Conservation (phyloP, 208 protist genomes). For the Naegleria gruberi region DNA sequence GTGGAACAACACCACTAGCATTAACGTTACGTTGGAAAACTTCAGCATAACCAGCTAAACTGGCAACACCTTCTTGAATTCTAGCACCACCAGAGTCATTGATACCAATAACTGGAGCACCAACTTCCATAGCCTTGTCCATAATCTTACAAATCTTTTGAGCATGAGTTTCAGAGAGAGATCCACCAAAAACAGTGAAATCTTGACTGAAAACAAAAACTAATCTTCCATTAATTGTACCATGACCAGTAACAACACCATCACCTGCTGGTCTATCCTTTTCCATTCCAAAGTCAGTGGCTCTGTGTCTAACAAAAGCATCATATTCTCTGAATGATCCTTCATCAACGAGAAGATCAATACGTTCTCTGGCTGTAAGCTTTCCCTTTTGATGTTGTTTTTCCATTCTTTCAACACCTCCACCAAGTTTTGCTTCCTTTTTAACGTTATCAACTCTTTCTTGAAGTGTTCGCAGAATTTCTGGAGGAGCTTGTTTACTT, state of each 20-base stretch:
- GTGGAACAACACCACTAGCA: slow-evolving; percentile 84
- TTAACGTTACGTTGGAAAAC: slow-evolving; percentile 86
- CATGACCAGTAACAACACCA: slow-evolving; percentile 80
- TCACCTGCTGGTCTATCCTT: slow-evolving; percentile 72
- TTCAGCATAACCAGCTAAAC: slow-evolving; percentile 87
- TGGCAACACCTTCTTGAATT: slow-evolving; percentile 87
- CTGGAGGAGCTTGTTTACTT: background rate
- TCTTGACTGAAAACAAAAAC: slow-evolving; percentile 91
- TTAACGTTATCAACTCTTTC: background rate
- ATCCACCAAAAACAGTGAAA: slow-evolving; percentile 87
- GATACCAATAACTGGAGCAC: slow-evolving; percentile 87
- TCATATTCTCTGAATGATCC: slow-evolving; percentile 72
- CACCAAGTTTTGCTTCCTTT: slow-evolving; percentile 18
- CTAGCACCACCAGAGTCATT: slow-evolving; percentile 91
- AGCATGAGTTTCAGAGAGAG: slow-evolving; percentile 78
- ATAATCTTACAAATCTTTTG: slow-evolving; percentile 92
- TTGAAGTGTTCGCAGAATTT: background rate
- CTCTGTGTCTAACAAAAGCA: slow-evolving; percentile 76
- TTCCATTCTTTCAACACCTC: slow-evolving; percentile 32
- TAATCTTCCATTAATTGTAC: slow-evolving; percentile 77
- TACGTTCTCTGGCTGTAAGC: slow-evolving; percentile 82
- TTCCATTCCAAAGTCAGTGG: slow-evolving; percentile 82
- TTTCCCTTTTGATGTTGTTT: slow-evolving; percentile 75
- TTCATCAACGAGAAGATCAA: slow-evolving; percentile 78
- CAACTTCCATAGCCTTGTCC: slow-evolving; percentile 83